Evolutionary conservation across 78 protist species (phyloP).

Genomic region (Speleostelium caveatum): DNA sequence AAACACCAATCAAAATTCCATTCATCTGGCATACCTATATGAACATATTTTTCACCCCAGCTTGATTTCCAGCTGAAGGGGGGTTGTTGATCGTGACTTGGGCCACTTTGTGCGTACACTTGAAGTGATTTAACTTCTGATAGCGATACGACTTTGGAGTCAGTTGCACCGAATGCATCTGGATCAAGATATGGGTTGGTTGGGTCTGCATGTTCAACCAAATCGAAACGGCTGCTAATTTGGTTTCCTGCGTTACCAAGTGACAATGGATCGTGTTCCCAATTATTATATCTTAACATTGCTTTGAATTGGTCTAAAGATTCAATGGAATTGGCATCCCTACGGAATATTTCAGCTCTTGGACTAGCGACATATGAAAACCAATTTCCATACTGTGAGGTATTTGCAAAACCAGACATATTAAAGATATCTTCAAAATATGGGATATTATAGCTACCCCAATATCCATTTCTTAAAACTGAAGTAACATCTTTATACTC

Average conservation of each 20-base stretch:
- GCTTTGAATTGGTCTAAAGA: constrained; percentile 57
- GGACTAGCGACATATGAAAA: constrained; percentile 72
- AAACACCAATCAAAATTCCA: constrained; percentile 81
- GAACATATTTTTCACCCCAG: constrained; percentile 17
- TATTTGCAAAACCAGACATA: constrained; percentile 79
- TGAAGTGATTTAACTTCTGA: background rate
- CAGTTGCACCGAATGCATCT: constrained; percentile 79
- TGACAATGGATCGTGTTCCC: constrained; percentile 84
- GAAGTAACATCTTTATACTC: constrained; percentile 67
- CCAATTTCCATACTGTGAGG: constrained; percentile 24
- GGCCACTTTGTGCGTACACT: constrained; percentile 73
- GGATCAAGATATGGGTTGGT: constrained; percentile 57
- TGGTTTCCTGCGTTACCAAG: constrained; percentile 86
- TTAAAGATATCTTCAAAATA: constrained; percentile 80
- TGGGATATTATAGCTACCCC: constrained; percentile 93
- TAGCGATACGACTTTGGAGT: constrained; percentile 51
- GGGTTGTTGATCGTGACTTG: constrained; percentile 46
- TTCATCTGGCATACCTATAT: constrained; percentile 55
- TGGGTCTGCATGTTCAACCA: constrained; percentile 54
- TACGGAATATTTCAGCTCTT: constrained; percentile 82
- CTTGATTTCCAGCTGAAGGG: constrained; percentile 51
- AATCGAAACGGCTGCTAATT: constrained; percentile 85
- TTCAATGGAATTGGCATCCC: constrained; percentile 64
- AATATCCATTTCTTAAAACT: constrained; percentile 80
- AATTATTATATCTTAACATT: constrained; percentile 88